Evolutionary conservation across 345 rosid species (phyloP).

Genomic region (Salix dunnii): DNA sequence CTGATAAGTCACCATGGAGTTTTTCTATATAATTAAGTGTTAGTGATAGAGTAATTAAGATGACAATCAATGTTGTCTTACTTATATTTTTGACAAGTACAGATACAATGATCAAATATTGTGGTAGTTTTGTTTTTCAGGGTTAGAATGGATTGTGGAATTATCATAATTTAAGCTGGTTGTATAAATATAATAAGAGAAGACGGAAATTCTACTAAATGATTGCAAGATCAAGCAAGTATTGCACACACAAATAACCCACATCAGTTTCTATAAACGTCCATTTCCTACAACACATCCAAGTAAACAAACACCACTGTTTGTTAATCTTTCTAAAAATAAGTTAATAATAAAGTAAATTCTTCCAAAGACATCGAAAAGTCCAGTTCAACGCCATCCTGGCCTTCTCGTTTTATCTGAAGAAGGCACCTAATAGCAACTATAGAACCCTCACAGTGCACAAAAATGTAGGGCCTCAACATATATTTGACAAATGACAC

Average conservation of each 20-base stretch:
- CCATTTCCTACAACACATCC: not conserved
- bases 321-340: too few relatives aligned
- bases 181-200: not conserved
- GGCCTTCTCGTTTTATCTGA: not conserved
- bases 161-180: not conserved
- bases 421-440: not conserved
- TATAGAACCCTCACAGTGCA: not conserved
- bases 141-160: not conserved
- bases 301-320: not conserved
- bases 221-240: not conserved
- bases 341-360: too few relatives aligned
- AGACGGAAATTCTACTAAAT: not conserved
- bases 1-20: constrained; percentile 61
- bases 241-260: not conserved
- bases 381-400: not conserved
- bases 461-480: not conserved
- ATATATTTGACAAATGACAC: not conserved
- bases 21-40: constrained; percentile 16
- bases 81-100: not conserved
- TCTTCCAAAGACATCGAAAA: too few relatives aligned
- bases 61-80: not conserved
- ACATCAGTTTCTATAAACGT: not conserved
- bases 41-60: not conserved
- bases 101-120: not conserved
- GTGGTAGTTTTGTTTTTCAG: not conserved